Evolutionary conservation across 129 eudicot species (phyloP).

Genomic region (Gnaphalium uliginosum): DNA sequence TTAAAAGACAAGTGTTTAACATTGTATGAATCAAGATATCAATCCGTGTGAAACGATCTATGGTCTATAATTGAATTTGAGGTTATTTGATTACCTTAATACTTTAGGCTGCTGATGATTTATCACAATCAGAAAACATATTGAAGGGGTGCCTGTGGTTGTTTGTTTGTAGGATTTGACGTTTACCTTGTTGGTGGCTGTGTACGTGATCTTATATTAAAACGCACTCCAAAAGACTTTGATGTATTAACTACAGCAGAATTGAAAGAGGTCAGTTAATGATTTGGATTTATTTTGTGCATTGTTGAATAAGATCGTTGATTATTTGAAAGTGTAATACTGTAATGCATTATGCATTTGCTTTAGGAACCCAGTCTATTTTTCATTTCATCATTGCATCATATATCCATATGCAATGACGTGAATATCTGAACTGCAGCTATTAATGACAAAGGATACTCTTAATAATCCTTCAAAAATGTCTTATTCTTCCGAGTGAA

Average conservation of each 20-base stretch:
- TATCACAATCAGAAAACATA: neutral
- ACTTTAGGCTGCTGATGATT: neutral
- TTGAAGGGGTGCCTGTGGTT: neutral
- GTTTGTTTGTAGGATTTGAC: conserved; percentile 55
- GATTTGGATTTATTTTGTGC: conserved; percentile 10
- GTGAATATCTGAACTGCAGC: neutral
- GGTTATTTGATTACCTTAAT: neutral
- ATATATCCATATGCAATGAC: neutral
- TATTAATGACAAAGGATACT: neutral
- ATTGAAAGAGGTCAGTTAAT: conserved; percentile 59
- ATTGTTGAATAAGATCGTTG: neutral
- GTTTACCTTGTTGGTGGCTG: conserved; percentile 95
- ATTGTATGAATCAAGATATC: neutral
- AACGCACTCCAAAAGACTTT: conserved; percentile 78
- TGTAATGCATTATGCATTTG: neutral
- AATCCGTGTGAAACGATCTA: neutral
- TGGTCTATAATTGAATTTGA: neutral
- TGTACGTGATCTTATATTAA: conserved; percentile 77
- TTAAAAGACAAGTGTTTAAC: too few relatives aligned
- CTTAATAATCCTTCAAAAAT: neutral
- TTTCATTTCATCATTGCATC: neutral
- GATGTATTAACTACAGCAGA: conserved; percentile 82
- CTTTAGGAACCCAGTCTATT: neutral
- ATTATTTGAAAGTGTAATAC: neutral
- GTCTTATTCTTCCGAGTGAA: neutral